Evolutionary conservation across 371 early-diverging fungal genomes (phyloP).

Genomic region (Blakeslea trispora): DNA sequence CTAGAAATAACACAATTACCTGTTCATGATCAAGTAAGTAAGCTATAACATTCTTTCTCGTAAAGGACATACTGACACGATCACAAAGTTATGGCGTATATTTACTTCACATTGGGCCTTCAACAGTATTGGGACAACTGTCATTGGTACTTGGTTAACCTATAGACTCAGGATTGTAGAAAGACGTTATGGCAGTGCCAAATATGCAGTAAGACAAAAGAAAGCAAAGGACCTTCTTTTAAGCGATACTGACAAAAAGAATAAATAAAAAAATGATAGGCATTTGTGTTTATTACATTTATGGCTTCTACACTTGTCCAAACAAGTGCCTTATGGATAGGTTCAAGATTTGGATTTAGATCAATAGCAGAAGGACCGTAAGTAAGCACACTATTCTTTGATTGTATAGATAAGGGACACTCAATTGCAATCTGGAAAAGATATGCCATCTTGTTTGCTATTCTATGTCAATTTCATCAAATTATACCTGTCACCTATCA

Average conservation of each 20-base stretch:
- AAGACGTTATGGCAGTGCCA: conserved; percentile 68
- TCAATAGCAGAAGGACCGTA: conserved; percentile 27
- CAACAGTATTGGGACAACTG: conserved; percentile 54
- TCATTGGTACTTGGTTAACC: conserved; percentile 64
- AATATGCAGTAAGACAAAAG: conserved; percentile 49
- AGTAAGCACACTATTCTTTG: conserved; percentile 7
- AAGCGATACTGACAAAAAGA: no score
- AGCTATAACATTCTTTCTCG: no score
- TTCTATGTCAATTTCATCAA: conserved; percentile 54
- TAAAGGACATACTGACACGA: no score
- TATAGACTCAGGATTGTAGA: conserved; percentile 68
- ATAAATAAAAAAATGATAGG: conserved; percentile 27
- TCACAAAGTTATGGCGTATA: conserved; percentile 64
- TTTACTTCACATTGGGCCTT: conserved; percentile 60
- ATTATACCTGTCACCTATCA: conserved; percentile 55
- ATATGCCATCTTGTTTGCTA: conserved; percentile 59
- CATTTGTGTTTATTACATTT: conserved; percentile 54
- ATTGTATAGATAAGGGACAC: background rate
- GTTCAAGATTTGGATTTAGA: conserved; percentile 20
- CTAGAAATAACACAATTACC: conserved; percentile 54
- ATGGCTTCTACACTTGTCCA: conserved; percentile 54
- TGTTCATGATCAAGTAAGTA: conserved; percentile 57
- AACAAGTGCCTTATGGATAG: conserved; percentile 38
- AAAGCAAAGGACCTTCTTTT: background rate
- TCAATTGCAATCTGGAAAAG: conserved; percentile 19